Evolutionary conservation across 345 rosid genomes (phyloP).

Genomic region (Syzygium grande): DNA sequence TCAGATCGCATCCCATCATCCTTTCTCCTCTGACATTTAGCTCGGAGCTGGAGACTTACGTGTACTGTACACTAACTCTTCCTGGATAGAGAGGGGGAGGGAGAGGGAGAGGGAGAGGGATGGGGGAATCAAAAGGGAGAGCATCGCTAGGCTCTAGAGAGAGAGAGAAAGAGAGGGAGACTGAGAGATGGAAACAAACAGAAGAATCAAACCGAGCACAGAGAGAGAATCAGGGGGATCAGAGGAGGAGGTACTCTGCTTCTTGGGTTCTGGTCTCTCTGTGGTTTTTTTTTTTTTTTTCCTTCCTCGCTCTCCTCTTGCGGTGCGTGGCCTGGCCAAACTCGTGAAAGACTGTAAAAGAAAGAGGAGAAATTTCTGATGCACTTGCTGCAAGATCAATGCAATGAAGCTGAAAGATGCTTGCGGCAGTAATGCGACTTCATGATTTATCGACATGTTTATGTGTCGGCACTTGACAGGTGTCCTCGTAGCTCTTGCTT

Average conservation of each 20-base stretch:
- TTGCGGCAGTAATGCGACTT: not conserved
- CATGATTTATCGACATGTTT: not conserved
- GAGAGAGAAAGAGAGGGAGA: not conserved
- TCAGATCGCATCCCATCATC: not conserved
- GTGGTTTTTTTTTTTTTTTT: too few relatives aligned
- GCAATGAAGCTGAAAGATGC: not conserved
- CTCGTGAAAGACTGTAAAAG: not conserved
- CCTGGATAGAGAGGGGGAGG: not conserved
- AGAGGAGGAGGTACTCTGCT: not conserved
- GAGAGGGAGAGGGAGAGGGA: not conserved
- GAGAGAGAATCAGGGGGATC: not conserved
- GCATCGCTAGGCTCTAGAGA: not conserved
- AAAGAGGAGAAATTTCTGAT: not conserved
- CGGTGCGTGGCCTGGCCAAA: not conserved
- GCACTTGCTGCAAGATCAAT: not conserved
- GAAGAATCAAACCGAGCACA: not conserved
- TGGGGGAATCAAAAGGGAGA: not conserved
- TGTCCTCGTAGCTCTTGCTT: not conserved
- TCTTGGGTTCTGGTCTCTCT: conserved; percentile 1
- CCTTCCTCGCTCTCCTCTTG: not conserved
- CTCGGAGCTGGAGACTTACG: not conserved
- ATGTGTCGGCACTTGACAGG: not conserved
- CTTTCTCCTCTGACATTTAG: not conserved
- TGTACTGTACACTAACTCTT: not conserved
- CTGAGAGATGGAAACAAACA: not conserved